Conservation (phyloP, 1,284 basidiomycete genomes). For the Coniferiporia sulphurascens region DNA sequence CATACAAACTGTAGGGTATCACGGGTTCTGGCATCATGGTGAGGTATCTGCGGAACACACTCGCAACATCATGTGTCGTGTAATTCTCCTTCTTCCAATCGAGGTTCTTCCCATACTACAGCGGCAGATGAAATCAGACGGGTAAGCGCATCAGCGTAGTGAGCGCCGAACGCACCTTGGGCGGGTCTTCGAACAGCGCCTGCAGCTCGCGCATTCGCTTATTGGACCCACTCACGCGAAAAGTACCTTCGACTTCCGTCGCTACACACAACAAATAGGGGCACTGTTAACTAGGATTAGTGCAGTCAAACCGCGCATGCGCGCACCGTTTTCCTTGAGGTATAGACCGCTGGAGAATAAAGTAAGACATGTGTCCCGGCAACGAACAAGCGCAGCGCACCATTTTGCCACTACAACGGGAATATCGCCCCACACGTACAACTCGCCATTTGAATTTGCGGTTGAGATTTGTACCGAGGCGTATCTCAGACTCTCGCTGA, state of each 20-base stretch:
- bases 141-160: background rate
- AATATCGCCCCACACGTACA: constrained; percentile 91
- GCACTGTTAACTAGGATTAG: constrained; percentile 2
- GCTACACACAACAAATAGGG: constrained; percentile 40
- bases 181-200: constrained; percentile 83
- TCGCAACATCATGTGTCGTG: constrained; percentile 94
- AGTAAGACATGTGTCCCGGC: constrained; percentile 7
- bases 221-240: constrained; percentile 89
- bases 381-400: constrained; percentile 38
- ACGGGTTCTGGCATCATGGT: constrained; percentile 96
- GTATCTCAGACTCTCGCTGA: constrained; percentile 79
- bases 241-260: constrained; percentile 93
- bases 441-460: constrained; percentile 74
- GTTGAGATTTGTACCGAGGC: constrained; percentile 95
- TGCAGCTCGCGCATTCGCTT: constrained; percentile 97
- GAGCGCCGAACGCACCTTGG: constrained; percentile 55
- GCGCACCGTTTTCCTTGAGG: constrained; percentile 83
- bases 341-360: constrained; percentile 63
- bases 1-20: constrained; percentile 85
- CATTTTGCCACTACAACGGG: constrained; percentile 98
- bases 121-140: background rate
- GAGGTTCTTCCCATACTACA: constrained; percentile 86
- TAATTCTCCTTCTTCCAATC: constrained; percentile 85
- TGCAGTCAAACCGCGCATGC: constrained; percentile 9
- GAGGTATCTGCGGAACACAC: constrained; percentile 91